phyloP scores from a whole-genome alignment of 1,139 yeast species.

The Yamadazyma conglobata region DNA sequence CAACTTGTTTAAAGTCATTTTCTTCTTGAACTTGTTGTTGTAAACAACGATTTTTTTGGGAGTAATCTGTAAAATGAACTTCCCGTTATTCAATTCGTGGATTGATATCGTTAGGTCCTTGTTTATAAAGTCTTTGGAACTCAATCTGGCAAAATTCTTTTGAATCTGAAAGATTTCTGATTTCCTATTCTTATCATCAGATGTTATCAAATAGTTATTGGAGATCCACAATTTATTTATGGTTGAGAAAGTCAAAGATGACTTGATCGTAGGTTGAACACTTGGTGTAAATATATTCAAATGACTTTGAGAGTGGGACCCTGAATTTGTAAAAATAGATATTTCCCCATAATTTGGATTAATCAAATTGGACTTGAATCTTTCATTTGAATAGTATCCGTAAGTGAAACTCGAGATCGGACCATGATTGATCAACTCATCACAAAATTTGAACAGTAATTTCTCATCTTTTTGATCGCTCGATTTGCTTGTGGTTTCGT shows the following conservation, averaged over 20 bases:
- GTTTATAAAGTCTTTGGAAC: conserved; percentile 61
- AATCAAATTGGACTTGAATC: conserved; percentile 54
- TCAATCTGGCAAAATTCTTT: conserved; percentile 62
- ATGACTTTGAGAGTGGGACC: conserved; percentile 53
- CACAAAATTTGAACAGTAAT: conserved; percentile 45
- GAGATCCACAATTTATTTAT: conserved; percentile 76
- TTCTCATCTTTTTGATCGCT: conserved; percentile 28
- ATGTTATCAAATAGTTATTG: conserved; percentile 62
- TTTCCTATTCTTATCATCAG: conserved; percentile 60
- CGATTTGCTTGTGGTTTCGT: conserved; percentile 35
- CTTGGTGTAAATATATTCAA: conserved; percentile 62
- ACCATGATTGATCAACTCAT: conserved; percentile 63
- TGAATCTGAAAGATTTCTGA: conserved; percentile 73
- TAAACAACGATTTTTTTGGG: conserved; percentile 62
- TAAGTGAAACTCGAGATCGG: conserved; percentile 70
- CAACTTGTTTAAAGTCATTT: conserved; percentile 34
- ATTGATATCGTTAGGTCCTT: conserved; percentile 66
- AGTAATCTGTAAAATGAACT: conserved; percentile 71
- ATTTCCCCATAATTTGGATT: conserved; percentile 67
- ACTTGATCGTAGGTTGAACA: conserved; percentile 60
- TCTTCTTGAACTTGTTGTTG: conserved; percentile 55
- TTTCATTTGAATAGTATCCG: conserved; percentile 58
- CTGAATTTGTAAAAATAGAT: conserved; percentile 70
- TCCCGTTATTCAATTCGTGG: conserved; percentile 56
- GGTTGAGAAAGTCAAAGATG: conserved; percentile 72